Percentiles rank a stretch among this genome's conserved stretches.
phyloP scores from a whole-genome alignment of 2,329 filamentous ascomycete species.

The Pseudocercospora crystallina region DNA sequence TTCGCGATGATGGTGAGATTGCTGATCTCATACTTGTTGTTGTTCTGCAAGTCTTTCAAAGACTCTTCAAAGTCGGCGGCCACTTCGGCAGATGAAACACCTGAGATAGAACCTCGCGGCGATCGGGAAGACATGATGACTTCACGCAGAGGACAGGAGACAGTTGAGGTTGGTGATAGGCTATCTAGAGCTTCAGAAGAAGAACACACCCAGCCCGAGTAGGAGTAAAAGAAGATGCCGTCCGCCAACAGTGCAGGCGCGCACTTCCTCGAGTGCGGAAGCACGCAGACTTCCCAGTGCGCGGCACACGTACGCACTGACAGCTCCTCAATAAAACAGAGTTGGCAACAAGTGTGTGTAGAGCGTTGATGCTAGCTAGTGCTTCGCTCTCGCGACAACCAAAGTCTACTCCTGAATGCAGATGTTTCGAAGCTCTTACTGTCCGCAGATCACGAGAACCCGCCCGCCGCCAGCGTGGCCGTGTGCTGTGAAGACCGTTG shows the following conservation, averaged over 20 bases:
- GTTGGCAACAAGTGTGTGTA: too few relatives aligned
- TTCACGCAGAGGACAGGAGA: slow-evolving; percentile 21
- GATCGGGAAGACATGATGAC: slow-evolving; percentile 58
- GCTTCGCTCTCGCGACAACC: too few relatives aligned
- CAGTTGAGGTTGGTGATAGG: slow-evolving; percentile 26
- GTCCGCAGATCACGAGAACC: slow-evolving; percentile 16
- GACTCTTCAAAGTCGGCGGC: slow-evolving; percentile 93
- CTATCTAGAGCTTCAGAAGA: slow-evolving; percentile 24
- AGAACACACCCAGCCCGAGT: background rate
- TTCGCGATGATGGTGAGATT: slow-evolving; percentile 96
- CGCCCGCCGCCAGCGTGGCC: background rate
- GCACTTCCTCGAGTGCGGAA: too few relatives aligned
- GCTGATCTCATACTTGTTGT: slow-evolving; percentile 93
- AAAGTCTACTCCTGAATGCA: too few relatives aligned
- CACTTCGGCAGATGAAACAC: slow-evolving; percentile 71
- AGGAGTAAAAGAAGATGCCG: background rate
- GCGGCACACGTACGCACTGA: too few relatives aligned
- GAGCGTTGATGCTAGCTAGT: too few relatives aligned
- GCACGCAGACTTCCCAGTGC: too few relatives aligned
- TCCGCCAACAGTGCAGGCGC: background rate
- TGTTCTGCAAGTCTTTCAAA: slow-evolving; percentile 84
- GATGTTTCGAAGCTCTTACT: slow-evolving; percentile 32
- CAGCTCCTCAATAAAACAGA: too few relatives aligned
- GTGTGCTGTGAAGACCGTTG: too few relatives aligned
- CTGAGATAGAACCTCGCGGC: slow-evolving; percentile 36